phyloP scores from a whole-genome alignment of 2,329 filamentous ascomycete genomes.

The Nigrograna mackinnonii region DNA sequence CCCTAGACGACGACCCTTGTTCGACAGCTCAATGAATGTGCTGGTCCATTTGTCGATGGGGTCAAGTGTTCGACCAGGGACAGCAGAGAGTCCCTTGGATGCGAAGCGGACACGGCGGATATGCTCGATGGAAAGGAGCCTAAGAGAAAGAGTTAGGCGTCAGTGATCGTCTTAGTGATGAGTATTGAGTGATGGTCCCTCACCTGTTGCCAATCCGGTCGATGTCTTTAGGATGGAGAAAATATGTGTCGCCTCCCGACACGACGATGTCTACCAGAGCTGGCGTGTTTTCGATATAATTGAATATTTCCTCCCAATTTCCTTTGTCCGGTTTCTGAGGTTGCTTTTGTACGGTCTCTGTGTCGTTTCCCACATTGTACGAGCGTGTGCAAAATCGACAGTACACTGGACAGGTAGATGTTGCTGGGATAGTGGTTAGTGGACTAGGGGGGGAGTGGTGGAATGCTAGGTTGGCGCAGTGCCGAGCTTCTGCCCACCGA shows the following conservation, averaged over 20 bases:
- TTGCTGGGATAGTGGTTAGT: conserved; percentile 45
- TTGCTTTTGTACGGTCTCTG: conserved; percentile 50
- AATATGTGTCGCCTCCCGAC: conserved; percentile 66
- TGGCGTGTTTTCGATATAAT: conserved; percentile 58
- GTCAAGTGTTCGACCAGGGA: conserved; percentile 60
- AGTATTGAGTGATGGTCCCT: background rate
- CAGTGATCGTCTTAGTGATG: background rate
- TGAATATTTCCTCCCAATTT: conserved; percentile 61
- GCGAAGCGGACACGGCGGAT: conserved; percentile 65
- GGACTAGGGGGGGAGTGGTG: background rate
- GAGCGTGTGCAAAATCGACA: conserved; percentile 66
- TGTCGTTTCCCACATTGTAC: conserved; percentile 61
- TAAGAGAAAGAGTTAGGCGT: too few species aligned
- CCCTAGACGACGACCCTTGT: conserved; percentile 55
- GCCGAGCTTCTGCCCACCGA: background rate
- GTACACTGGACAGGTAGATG: conserved; percentile 65
- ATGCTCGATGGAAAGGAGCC: conserved; percentile 60
- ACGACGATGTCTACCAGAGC: conserved; percentile 62
- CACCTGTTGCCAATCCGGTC: conserved; percentile 54
- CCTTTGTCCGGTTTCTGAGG: conserved; percentile 44
- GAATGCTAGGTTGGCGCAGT: background rate
- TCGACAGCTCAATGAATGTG: conserved; percentile 55
- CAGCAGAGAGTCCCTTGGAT: conserved; percentile 64
- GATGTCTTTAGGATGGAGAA: conserved; percentile 58
- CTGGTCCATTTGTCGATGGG: conserved; percentile 57